A percentile compares a stretch with the other conserved stretches of the same genome.
phyloP scores from a whole-genome alignment of 768 basidiomycete genomes.

The Boletellus ananiceps region DNA sequence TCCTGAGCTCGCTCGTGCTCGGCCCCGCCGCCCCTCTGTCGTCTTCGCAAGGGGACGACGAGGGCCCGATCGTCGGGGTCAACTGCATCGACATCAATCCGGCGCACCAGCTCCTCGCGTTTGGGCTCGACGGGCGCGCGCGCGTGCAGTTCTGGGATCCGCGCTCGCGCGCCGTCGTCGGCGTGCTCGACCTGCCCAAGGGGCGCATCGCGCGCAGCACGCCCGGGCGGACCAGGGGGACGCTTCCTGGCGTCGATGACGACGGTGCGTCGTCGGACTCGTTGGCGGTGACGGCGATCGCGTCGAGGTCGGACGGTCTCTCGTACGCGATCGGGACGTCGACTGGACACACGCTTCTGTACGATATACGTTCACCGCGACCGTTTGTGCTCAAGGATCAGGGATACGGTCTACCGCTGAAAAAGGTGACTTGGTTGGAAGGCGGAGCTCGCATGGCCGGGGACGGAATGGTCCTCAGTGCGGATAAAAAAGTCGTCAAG shows the following conservation, averaged over 20 bases:
- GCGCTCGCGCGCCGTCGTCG: conserved; percentile 72
- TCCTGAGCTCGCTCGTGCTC: conserved; percentile 75
- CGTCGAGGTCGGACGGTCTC: conserved; percentile 83
- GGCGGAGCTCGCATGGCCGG: conserved; percentile 81
- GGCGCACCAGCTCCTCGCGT: conserved; percentile 83
- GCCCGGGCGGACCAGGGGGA: conserved; percentile 25
- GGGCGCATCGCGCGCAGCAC: conserved; percentile 45
- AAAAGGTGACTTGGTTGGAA: conserved; percentile 84
- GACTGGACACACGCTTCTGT: conserved; percentile 89
- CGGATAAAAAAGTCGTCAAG: conserved; percentile 96
- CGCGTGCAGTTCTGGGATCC: conserved; percentile 97
- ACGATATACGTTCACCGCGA: conserved; percentile 82
- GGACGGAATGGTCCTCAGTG: conserved; percentile 83
- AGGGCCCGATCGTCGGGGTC: conserved; percentile 67
- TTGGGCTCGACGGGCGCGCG: conserved; percentile 84
- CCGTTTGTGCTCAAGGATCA: conserved; percentile 93
- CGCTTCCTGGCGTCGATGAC: conserved; percentile 34
- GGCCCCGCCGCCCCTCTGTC: too few species aligned
- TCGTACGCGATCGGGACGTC: conserved; percentile 94
- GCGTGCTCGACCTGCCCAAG: conserved; percentile 58
- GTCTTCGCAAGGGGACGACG: conserved; percentile 29
- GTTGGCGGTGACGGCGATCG: conserved; percentile 74
- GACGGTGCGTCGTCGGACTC: conserved; percentile 24
- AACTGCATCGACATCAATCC: conserved; percentile 92
- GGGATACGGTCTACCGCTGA: conserved; percentile 90